These are phyloP conservation scores for Ceratocystiopsis brevicomis DNA, from an alignment of 2,329 filamentous ascomycete species.

Conservation along the genomic window DNA sequence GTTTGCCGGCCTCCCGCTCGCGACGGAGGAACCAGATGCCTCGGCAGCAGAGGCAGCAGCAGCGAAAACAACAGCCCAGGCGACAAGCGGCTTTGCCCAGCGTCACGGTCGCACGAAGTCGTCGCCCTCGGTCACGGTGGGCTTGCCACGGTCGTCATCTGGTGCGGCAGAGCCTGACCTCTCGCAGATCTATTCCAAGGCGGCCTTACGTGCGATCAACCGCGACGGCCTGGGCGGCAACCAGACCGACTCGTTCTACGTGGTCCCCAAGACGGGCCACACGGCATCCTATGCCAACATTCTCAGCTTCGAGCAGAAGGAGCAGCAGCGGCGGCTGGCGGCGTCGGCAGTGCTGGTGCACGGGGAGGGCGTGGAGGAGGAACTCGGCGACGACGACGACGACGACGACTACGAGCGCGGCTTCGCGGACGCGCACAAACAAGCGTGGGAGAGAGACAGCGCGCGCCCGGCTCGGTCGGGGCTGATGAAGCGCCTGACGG, in stretches of 20 bases:
- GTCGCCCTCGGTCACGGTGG: too few relatives aligned
- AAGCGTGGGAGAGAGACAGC: constrained; percentile 11
- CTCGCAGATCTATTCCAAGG: constrained; percentile 65
- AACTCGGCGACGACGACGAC: constrained; percentile 18
- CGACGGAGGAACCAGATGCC: constrained; percentile 25
- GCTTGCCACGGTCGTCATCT: neutral
- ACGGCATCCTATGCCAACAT: constrained; percentile 90
- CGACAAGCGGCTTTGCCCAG: constrained; percentile 19
- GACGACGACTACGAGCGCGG: constrained; percentile 73
- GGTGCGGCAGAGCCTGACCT: constrained; percentile 49
- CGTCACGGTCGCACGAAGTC: neutral
- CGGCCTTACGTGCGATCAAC: constrained; percentile 61
- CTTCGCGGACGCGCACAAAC: constrained; percentile 62
- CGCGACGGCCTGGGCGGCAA: constrained; percentile 39
- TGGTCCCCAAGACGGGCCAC: constrained; percentile 79
- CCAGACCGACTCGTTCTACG: constrained; percentile 68
- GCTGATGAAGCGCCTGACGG: constrained; percentile 3
- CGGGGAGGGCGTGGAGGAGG: constrained; percentile 14
- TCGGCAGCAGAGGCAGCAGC: neutral
- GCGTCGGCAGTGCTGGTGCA: constrained; percentile 23
- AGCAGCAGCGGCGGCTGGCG: constrained; percentile 36
- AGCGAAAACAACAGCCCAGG: neutral
- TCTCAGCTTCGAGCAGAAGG: constrained; percentile 48
- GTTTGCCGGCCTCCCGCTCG: constrained; percentile 77
- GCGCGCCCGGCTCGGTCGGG: constrained; percentile 3